Base-by-base conservation (phyloP, 2,329 filamentous ascomycete species). In the Apiospora kogelbergensis region DNA sequence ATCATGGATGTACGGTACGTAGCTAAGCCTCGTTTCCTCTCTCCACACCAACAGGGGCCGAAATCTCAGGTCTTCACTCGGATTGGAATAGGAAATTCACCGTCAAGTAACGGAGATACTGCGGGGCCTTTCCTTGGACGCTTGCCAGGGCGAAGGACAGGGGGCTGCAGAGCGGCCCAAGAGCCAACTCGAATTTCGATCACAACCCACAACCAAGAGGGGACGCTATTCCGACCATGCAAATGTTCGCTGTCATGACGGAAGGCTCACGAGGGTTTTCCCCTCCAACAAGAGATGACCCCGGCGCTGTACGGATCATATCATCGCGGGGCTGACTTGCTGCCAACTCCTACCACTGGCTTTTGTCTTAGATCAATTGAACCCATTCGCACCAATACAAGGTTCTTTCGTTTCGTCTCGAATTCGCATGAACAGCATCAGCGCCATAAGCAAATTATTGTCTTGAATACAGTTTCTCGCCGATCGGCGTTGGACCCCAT, bases 221-320 rank as follows among this genome's bases (percentile, higher is more conserved):
- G 53, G 53, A 60, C 53, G 30, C 53, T 60, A 60, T 60, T 37
- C 53, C 53, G 30, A 60, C 37, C 30, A 37, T n/a, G 53, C 53
- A 60, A 33, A n/a, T 37, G 30, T 37, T 37, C 17, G 17, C 53
- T 60, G 53, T 60, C 53, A 60, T 60, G 53, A 60, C 53, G 53
- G 33, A 60, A 60, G 53, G 30, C 53, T n/a, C 53, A 60, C 37
- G 17, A 60, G 30, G 7, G 30, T 30, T 33, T 60, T 60, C 53
- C 53, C 53, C 53, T 60, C 53, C 30, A 37, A 60, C 53, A 30
- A 60, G 53, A 60, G 53, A 60, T 60, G 33, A 37, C 33, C 53
- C 53, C 53, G 30, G 53, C 30, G 53, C 10, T 30, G 48, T 30
- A 30, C 30, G 48, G 48, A 57, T 57, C 26, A 57, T 57, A 57